phyloP scores from a whole-genome alignment of 352 stramenopile species.

The Aphanomyces invadans region DNA sequence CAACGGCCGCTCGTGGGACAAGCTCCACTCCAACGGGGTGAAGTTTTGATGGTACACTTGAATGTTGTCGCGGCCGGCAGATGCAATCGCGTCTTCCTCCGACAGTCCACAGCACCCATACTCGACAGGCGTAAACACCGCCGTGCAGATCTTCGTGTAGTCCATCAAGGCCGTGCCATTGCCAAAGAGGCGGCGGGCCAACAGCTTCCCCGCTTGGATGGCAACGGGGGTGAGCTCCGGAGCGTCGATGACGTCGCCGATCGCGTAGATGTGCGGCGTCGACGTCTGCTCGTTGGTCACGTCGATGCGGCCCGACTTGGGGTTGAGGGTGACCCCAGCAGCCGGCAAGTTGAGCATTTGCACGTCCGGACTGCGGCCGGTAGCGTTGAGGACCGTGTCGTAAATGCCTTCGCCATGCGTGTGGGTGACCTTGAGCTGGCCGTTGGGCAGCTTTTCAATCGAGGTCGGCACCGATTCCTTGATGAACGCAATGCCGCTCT shows the following conservation, averaged over 20 bases:
- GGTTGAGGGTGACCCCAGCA: constrained; percentile 81
- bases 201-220: constrained; percentile 89
- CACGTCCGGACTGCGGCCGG: constrained; percentile 91
- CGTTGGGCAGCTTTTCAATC: constrained; percentile 86
- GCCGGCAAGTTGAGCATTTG: constrained; percentile 82
- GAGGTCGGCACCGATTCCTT: constrained; percentile 83
- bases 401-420: constrained; percentile 85
- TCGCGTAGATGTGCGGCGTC: constrained; percentile 94
- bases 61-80: constrained; percentile 86
- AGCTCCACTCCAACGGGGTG: constrained; percentile 92
- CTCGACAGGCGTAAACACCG: constrained; percentile 97
- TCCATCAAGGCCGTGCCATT: constrained; percentile 79
- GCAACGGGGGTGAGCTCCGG: constrained; percentile 97
- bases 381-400: constrained; percentile 94
- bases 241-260: constrained; percentile 95
- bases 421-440: constrained; percentile 76
- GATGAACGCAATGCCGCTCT: constrained; percentile 89
- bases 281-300: constrained; percentile 90
- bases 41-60: constrained; percentile 97
- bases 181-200: constrained; percentile 90
- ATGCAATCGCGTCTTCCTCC: constrained; percentile 90
- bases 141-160: constrained; percentile 87
- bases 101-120: constrained; percentile 95
- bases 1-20: constrained; percentile 47
- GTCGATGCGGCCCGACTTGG: constrained; percentile 88